Base-by-base conservation (phyloP, 306 rosid genomes). In the Prunus dulcis region DNA sequence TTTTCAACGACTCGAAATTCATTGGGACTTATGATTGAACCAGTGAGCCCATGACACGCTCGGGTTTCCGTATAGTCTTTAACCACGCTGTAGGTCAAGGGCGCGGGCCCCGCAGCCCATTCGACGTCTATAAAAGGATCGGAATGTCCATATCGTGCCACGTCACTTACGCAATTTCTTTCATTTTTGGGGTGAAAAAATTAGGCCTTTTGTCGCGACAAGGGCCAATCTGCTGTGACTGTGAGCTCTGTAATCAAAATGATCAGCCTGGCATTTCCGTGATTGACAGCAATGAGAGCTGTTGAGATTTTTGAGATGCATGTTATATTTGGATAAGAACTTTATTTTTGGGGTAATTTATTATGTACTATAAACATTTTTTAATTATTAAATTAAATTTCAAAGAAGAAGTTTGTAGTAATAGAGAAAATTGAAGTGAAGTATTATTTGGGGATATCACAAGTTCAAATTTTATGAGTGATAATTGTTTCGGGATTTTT, bases 41-140 rank as follows among this genome's bases (percentile, higher is more conserved):
- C 55, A 32, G 23, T 38, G 45, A 41, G n/a, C 34, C 34, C 27
- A 56, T 53, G 73, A 67, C 81, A 65, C 79, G 47, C 72, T 19
- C 62, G 63, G 2, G 46, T 71, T 66, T 28, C 18, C 34, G 74
- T 64, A 38, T 5, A 20, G 76, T 51, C 61, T 12, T 18, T 4
- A 66, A 64, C 19, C 82, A 14, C 0, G 23, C 62, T 64, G 32
- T 4, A 4, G 23, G 70, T 52, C 72, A n/a, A 38, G 28, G 18
- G 23, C 1, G 2, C 25, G 80, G 82, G 72, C 28, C 68, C 82
- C 60, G 47, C 69, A 2, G 38, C 74, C 70, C 72, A 67, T 57
- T 20, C 22, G 67, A 64, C 45, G 27, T 61, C 72, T 0, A 1
- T 1, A n/a, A 32, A 11, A 3, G 20, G 32, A 61, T 76, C 27